Percentiles rank a stretch among this genome's conserved stretches.
phyloP scores from a whole-genome alignment of 1,139 yeast species.

The Geotrichum candidum region DNA sequence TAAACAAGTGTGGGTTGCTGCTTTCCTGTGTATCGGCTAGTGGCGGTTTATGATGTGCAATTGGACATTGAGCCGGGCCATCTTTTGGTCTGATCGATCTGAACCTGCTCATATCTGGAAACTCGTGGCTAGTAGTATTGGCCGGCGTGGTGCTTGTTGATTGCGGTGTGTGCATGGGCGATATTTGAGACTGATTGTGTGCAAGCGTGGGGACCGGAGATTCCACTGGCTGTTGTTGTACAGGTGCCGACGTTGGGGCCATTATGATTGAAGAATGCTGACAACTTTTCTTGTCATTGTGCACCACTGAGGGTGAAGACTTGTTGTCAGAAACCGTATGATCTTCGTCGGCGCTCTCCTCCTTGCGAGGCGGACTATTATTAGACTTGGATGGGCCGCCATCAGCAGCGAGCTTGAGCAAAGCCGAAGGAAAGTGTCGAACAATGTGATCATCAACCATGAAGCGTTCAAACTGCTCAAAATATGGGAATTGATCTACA shows the following conservation, averaged over 20 bases:
- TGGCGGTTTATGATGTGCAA: constrained; percentile 7
- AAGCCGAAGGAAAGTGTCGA: constrained; percentile 3
- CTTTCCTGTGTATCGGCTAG: background rate
- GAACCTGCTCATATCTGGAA: constrained; percentile 12
- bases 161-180: constrained; percentile 1
- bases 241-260: background rate
- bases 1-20: background rate
- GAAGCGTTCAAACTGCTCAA: constrained; percentile 14
- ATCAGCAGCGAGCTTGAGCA: constrained; percentile 11
- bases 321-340: background rate
- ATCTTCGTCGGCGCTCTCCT: background rate
- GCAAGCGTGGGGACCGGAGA: background rate
- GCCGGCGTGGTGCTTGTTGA: constrained; percentile 7
- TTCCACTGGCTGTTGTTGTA: background rate
- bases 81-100: constrained; percentile 13
- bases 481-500: constrained; percentile 17
- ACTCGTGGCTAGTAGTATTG: constrained; percentile 2
- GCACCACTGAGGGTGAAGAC: background rate
- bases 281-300: background rate
- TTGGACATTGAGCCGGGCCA: constrained; percentile 10
- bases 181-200: background rate
- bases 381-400: constrained; percentile 1
- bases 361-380: background rate
- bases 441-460: constrained; percentile 16
- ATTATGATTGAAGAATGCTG: background rate